Base-by-base conservation (phyloP, 257 asterid species). In the Linaria vulgaris region DNA sequence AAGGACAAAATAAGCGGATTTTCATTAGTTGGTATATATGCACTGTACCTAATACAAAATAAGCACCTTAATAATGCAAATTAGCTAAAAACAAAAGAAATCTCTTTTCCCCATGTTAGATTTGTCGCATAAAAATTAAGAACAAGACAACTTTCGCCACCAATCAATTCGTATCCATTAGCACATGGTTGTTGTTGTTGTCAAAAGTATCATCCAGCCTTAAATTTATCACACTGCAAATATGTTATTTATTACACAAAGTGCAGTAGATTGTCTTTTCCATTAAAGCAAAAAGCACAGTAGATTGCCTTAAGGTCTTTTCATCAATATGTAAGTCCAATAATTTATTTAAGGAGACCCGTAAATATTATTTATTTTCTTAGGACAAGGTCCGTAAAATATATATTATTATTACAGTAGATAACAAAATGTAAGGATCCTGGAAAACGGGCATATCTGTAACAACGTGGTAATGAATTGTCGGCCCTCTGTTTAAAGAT, bases 171-270 rank as follows among this genome's bases (percentile, higher is more conserved):
- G 13, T 62, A 70, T 60, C 73, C 70, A 68, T 77, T 73, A 74
- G 79, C 83, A 78, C 80, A 73, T 75, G 84, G 58, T 19, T 55
- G 9, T 67, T 61, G 58, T 19, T 55, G 9, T 67, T 61, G 83
- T 64, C 61, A 56, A 62, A 63, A 34, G 37, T 20, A 30, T 30
- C 50, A 69, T 64, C 53, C 74, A 61, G 74, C 76, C 74, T 75
- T 57, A 72, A 67, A 63, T 64, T 75, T 68, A 72, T 69, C 66
- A 67, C 61, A 59, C 10, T 59, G 14, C 38, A 53, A 13, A 22
- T 46, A 41, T 30, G 43, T 63, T 25, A 25, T 63, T 61, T 53
- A 67, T 46, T 69, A 25, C 12, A n/a, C 25, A 43, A 65, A 56
- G 60, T 30, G 25, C 68, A 72, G 75, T 57, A 48, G 57, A 52